Evolutionary conservation across 164 flowering plant genomes (phyloP), one percentile per base, ranked within the genome.

Genomic region (Piper betle): DNA sequence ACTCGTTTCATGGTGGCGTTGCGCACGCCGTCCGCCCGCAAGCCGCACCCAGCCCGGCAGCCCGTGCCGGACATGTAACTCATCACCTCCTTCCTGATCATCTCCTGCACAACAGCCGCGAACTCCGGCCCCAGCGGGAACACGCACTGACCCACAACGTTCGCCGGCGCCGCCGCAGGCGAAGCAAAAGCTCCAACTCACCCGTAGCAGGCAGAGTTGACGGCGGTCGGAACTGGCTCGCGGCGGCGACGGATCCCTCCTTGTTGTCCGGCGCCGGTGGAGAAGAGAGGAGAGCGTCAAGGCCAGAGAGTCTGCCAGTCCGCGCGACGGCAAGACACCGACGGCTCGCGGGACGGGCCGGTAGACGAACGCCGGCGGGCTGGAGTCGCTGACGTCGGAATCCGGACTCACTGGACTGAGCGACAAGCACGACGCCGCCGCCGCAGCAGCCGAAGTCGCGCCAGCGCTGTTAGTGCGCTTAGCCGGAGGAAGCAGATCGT

Each of bases 361-460:
- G 53, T 55, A 63, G 40, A 63, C 16, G 6, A 38, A 11, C 0
- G 43, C 20, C 5, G 76, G 71, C 15, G 71, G 63, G 53, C 88
- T 78, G 0, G 88, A 84, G 60, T 86, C 92, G 66, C 94, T 86
- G 52, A 82, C 60, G 25, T 88, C 96, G n/a, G 97, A 91, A 57
- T 89, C n/a, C 0, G 87, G 87, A 63, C 88, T 84, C 7, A 81
- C 57, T 13, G 86, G 91, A 62, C 68, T 81, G n/a, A 77, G 20
- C 48, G 57, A 72, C 2, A 71, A 69, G 5, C 74, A 50, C 1
- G 64, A 58, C 3, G 39, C 60, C 54, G 3, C 73, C 66, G 3
- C 83, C 85, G n/a, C n/a, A n/a, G n/a, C n/a, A n/a, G n/a, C n/a
- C n/a, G n/a, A n/a, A n/a, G n/a, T n/a, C n/a, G n/a, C n/a, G n/a